These are phyloP conservation scores for Chlamydomonas sp. DNA, from an alignment of 139 green algal species.

Conservation along the genomic window DNA sequence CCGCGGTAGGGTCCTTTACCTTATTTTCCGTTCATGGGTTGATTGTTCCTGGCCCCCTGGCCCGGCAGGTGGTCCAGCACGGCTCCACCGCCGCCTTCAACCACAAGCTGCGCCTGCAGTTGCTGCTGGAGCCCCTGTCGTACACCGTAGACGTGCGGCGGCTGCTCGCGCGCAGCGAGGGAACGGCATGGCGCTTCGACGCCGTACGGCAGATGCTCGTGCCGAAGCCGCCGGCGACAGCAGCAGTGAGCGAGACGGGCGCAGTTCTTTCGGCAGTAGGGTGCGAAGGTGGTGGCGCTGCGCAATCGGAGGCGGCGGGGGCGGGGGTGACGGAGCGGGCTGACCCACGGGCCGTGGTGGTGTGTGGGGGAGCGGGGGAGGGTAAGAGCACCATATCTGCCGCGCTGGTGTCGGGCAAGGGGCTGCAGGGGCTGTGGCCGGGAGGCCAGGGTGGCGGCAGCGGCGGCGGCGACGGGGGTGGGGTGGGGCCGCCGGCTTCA, in stretches of 20 bases:
- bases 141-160: conserved; percentile 22
- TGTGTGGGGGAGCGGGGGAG: conserved; percentile 29
- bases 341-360: too few species aligned
- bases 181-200: neutral
- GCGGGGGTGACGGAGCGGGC: too few species aligned
- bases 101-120: conserved; percentile 18
- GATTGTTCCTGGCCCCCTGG: too few species aligned
- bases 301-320: neutral
- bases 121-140: conserved; percentile 33
- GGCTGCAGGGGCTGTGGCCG: neutral
- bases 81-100: conserved; percentile 3
- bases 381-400: conserved; percentile 28
- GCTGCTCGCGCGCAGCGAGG: neutral
- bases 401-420: neutral
- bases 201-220: too few species aligned
- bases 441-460: too few species aligned
- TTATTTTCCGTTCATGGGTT: too few species aligned
- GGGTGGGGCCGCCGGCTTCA: neutral
- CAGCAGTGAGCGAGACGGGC: too few species aligned
- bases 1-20: too few species aligned
- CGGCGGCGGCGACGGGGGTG: neutral
- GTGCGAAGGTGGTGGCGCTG: too few species aligned
- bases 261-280: too few species aligned
- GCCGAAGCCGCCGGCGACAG: too few species aligned
- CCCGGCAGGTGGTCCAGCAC: conserved; percentile 2